Evolutionary conservation across 1,284 basidiomycete genomes (phyloP).

Genomic region (Limonomyces culmigenus): DNA sequence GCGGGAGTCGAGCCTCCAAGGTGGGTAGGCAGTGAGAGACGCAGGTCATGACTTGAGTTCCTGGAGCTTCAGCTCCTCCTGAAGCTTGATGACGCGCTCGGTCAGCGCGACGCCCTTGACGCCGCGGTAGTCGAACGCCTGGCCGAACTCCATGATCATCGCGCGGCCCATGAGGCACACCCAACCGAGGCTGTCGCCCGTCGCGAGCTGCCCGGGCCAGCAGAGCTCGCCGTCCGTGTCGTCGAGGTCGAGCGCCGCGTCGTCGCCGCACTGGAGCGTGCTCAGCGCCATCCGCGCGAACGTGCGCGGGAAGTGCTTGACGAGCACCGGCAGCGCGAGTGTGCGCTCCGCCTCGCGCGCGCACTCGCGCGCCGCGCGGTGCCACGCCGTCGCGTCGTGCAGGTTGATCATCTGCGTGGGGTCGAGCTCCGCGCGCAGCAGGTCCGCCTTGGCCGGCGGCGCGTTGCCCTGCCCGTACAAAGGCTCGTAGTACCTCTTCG

Average conservation of each 20-base stretch:
- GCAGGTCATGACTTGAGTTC: too few species aligned
- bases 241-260: slow-evolving; percentile 62
- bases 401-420: not conserved
- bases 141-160: slow-evolving; percentile 66
- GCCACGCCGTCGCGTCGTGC: slow-evolving; percentile 15
- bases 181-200: slow-evolving; percentile 63
- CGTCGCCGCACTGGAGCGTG: slow-evolving; percentile 41
- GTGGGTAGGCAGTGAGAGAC: too few species aligned
- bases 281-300: slow-evolving; percentile 53
- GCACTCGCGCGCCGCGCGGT: slow-evolving; percentile 21
- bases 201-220: slow-evolving; percentile 55
- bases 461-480: slow-evolving; percentile 13
- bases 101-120: slow-evolving; percentile 51
- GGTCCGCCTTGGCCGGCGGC: slow-evolving; percentile 1
- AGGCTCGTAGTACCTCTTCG: not conserved
- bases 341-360: slow-evolving; percentile 31
- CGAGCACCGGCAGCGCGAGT: slow-evolving; percentile 45
- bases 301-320: slow-evolving; percentile 53
- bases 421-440: not conserved
- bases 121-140: slow-evolving; percentile 51
- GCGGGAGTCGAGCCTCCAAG: too few species aligned
- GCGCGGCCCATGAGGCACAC: slow-evolving; percentile 64
- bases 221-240: slow-evolving; percentile 67
- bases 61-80: too few species aligned
- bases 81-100: too few species aligned